These are phyloP conservation scores for Rhododendron henanense DNA, from an alignment of 148 eudicot genomes.

Conservation along the genomic window DNA sequence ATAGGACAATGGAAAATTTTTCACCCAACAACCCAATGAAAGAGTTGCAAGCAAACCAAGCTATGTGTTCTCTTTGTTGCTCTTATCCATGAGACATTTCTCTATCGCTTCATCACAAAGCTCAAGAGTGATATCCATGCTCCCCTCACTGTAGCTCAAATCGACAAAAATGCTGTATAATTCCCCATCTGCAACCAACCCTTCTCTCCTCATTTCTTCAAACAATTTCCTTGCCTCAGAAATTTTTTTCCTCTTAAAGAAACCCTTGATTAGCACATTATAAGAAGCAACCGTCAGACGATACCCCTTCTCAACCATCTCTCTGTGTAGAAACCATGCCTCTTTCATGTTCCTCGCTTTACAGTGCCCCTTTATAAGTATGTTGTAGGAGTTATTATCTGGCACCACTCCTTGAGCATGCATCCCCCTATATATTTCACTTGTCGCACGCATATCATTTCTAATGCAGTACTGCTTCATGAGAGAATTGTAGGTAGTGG, in stretches of 20 bases:
- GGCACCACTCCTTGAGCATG: conserved; percentile 56
- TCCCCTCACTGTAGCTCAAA: conserved; percentile 56
- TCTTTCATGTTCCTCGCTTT: conserved; percentile 94
- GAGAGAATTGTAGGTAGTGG: conserved; percentile 80
- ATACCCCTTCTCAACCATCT: conserved; percentile 71
- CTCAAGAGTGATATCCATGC: conserved; percentile 53
- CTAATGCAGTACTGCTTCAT: conserved; percentile 73
- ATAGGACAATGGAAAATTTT: background rate
- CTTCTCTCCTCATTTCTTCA: conserved; percentile 76
- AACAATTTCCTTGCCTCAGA: conserved; percentile 67
- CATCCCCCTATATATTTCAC: conserved; percentile 63
- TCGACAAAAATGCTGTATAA: conserved; percentile 56
- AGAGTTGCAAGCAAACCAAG: conserved; percentile 7
- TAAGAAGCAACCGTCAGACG: conserved; percentile 53
- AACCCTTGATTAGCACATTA: conserved; percentile 69
- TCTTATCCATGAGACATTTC: conserved; percentile 35
- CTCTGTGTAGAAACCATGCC: conserved; percentile 83
- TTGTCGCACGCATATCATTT: conserved; percentile 59
- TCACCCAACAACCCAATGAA: background rate
- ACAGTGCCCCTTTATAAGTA: conserved; percentile 80
- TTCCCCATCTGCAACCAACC: conserved; percentile 50
- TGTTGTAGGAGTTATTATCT: conserved; percentile 70
- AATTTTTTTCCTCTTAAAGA: conserved; percentile 69
- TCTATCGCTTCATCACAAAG: conserved; percentile 77
- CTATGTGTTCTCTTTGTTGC: conserved; percentile 18